Evolutionary conservation across 495 filamentous ascomycete species (phyloP).

Genomic region (Hypoxylon lenormandii): DNA sequence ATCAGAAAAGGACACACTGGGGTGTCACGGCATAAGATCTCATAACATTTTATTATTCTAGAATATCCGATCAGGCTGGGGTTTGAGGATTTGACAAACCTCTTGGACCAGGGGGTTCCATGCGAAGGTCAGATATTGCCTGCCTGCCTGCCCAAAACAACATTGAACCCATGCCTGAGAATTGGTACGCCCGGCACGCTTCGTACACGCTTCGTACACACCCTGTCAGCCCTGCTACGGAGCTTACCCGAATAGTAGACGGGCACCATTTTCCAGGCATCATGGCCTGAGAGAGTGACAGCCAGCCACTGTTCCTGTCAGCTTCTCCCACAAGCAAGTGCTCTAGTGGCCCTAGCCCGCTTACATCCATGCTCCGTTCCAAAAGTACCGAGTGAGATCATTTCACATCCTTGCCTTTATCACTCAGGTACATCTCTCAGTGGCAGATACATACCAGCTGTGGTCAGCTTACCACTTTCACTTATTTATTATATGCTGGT

Average conservation of each 20-base stretch:
- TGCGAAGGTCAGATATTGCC: slow-evolving; percentile 46
- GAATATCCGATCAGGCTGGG: slow-evolving; percentile 39
- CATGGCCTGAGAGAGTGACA: slow-evolving; percentile 24
- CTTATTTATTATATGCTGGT: slow-evolving; percentile 31
- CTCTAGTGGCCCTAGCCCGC: slow-evolving; percentile 35
- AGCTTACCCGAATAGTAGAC: slow-evolving; percentile 30
- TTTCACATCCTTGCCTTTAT: slow-evolving; percentile 36
- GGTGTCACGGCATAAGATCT: slow-evolving; percentile 33
- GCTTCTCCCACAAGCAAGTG: slow-evolving; percentile 39
- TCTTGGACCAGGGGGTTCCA: slow-evolving; percentile 43
- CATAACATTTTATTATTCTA: slow-evolving; percentile 43
- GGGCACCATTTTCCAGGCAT: slow-evolving; percentile 27
- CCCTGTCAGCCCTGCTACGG: slow-evolving; percentile 43
- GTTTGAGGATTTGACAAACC: slow-evolving; percentile 34
- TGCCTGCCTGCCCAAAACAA: slow-evolving; percentile 12
- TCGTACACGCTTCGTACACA: slow-evolving; percentile 11
- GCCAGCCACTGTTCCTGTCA: slow-evolving; percentile 47
- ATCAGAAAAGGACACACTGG: slow-evolving; percentile 7
- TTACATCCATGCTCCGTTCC: slow-evolving; percentile 35
- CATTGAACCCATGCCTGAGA: slow-evolving; percentile 17
- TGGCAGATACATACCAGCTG: slow-evolving; percentile 21
- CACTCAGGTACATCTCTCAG: slow-evolving; percentile 23
- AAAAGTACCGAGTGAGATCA: slow-evolving; percentile 41
- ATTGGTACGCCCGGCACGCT: slow-evolving; percentile 12
- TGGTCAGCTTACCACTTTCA: slow-evolving; percentile 16